phyloP scores from a whole-genome alignment of 768 basidiomycete species.

The Pisolithus albus region DNA sequence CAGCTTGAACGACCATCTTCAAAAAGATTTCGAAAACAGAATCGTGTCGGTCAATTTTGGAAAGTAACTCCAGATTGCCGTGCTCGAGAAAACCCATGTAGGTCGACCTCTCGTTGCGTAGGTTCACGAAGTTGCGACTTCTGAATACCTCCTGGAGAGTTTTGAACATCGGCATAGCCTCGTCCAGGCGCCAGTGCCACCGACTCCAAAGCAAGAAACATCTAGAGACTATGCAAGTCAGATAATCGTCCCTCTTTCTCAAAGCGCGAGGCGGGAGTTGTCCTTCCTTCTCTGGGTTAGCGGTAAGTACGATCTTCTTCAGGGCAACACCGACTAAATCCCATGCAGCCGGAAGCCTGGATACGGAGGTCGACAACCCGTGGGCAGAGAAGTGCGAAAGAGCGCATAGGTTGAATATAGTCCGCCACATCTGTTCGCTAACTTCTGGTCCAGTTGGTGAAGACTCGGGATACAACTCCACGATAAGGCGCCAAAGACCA shows the following conservation, averaged over 20 bases:
- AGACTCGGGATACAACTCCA: slow-evolving; percentile 25
- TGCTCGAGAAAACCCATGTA: slow-evolving; percentile 67
- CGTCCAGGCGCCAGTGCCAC: slow-evolving; percentile 73
- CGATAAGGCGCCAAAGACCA: slow-evolving; percentile 43
- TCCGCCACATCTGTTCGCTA: slow-evolving; percentile 69
- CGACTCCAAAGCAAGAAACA: slow-evolving; percentile 64
- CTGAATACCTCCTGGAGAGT: slow-evolving; percentile 68
- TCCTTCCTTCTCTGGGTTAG: slow-evolving; percentile 39
- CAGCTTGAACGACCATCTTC: slow-evolving; percentile 69
- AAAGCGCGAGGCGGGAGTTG: slow-evolving; percentile 31
- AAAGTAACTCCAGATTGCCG: slow-evolving; percentile 47
- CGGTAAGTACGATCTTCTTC: slow-evolving; percentile 49
- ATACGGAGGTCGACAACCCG: slow-evolving; percentile 36
- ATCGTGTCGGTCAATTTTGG: slow-evolving; percentile 46
- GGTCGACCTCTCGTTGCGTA: slow-evolving; percentile 52
- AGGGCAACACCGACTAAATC: slow-evolving; percentile 52
- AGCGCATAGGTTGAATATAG: slow-evolving; percentile 60
- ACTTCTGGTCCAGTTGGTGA: slow-evolving; percentile 32
- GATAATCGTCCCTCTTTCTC: slow-evolving; percentile 60
- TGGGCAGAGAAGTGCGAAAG: slow-evolving; percentile 71
- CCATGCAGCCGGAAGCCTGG: slow-evolving; percentile 57
- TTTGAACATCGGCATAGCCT: slow-evolving; percentile 52
- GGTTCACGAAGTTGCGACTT: slow-evolving; percentile 67
- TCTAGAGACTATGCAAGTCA: slow-evolving; percentile 60
- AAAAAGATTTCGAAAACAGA: slow-evolving; percentile 75